A percentile compares a stretch with the other conserved stretches of the same genome.
phyloP scores from a whole-genome alignment of 192 early-diverging fungal genomes.

The Funneliformis geosporum region DNA sequence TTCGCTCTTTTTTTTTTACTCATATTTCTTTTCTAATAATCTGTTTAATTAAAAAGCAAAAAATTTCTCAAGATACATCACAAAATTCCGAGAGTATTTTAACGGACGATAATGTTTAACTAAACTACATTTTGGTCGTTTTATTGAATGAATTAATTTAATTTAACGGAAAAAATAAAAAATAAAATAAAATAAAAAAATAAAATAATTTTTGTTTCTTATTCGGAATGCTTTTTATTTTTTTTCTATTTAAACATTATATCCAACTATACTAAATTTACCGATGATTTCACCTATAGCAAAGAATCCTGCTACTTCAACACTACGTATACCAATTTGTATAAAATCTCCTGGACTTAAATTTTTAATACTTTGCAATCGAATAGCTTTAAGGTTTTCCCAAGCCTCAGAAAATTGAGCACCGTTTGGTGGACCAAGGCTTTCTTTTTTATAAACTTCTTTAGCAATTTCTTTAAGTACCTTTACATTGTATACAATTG shows the following conservation, averaged over 20 bases:
- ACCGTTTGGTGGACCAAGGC: slow-evolving; percentile 57
- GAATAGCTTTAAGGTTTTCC: slow-evolving; percentile 43
- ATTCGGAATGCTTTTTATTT: no score
- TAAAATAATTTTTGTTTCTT: no score
- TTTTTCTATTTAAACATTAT: slow-evolving; percentile 47
- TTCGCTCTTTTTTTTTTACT: neutral
- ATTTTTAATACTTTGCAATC: slow-evolving; percentile 35
- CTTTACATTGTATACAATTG: slow-evolving; percentile 54
- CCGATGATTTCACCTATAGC: slow-evolving; percentile 65
- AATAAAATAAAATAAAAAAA: no score
- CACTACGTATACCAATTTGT: slow-evolving; percentile 54
- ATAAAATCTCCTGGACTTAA: slow-evolving; percentile 45
- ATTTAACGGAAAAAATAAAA: no score
- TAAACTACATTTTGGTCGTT: neutral
- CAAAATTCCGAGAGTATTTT: neutral
- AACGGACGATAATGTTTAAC: neutral
- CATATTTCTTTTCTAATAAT: neutral
- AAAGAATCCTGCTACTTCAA: slow-evolving; percentile 62
- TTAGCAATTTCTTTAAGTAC: slow-evolving; percentile 63
- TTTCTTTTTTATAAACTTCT: slow-evolving; percentile 64
- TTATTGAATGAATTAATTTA: no score
- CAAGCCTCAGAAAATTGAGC: slow-evolving; percentile 51
- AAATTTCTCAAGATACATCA: neutral
- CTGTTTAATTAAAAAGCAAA: neutral
- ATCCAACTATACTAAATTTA: slow-evolving; percentile 63